Evolutionary conservation across 176 grass and related monocot genomes (phyloP).

Genomic region (Oryza meridionalis): DNA sequence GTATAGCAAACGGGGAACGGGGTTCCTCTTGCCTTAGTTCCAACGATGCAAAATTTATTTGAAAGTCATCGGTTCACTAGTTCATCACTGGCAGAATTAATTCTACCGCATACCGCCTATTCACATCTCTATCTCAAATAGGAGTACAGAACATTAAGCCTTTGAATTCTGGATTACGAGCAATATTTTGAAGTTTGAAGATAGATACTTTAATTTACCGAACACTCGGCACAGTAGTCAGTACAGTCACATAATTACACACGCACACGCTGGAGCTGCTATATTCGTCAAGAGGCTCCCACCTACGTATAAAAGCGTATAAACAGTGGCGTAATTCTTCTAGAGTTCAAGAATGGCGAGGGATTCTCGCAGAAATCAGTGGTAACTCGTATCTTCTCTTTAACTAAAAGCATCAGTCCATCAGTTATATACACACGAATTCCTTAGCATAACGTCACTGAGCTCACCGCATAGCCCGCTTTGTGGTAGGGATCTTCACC

Average conservation of each 20-base stretch:
- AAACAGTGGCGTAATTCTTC: slow-evolving; percentile 24
- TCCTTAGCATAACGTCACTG: slow-evolving; percentile 7
- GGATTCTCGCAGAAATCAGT: slow-evolving; percentile 41
- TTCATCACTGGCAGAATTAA: background rate
- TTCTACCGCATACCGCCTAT: background rate
- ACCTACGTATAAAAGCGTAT: slow-evolving; percentile 40
- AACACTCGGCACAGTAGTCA: slow-evolving; percentile 5
- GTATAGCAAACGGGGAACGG: background rate
- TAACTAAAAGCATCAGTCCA: slow-evolving; percentile 41
- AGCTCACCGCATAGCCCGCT: slow-evolving; percentile 26
- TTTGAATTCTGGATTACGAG: background rate
- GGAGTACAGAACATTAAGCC: background rate
- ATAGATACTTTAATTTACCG: background rate
- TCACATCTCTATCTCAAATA: background rate
- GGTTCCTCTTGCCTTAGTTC: background rate
- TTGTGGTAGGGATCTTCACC: background rate
- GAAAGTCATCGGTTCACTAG: background rate
- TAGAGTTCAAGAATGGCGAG: slow-evolving; percentile 37
- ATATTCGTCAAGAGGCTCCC: slow-evolving; percentile 34
- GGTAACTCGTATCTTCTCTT: slow-evolving; percentile 33
- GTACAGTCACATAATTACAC: slow-evolving; percentile 46
- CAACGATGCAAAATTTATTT: background rate
- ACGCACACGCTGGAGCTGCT: slow-evolving; percentile 21
- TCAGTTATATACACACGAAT: slow-evolving; percentile 53
- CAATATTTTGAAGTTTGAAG: background rate